Evolutionary conservation across 495 filamentous ascomycete genomes (phyloP), one percentile per base, ranked within the genome.

Genomic region (Daldinia vernicosa): DNA sequence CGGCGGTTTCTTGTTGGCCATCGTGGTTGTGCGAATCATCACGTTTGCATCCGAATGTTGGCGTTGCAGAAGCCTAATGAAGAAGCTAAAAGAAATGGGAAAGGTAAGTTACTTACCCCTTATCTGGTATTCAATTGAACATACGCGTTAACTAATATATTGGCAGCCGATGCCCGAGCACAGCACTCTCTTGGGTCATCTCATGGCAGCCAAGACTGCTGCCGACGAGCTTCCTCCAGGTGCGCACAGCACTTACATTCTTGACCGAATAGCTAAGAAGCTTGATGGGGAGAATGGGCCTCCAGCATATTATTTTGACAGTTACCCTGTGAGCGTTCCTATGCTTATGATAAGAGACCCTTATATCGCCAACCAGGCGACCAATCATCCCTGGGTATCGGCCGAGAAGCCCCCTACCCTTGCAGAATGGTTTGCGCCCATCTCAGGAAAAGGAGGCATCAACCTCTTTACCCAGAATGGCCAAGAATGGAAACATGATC

Each of bases 401-500:
- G 65, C 64, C 6, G 65, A 71, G 53, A 77, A 77, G 60, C 75
- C 75, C 3, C 0, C 15, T 8, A 60, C 14, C 22, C 68, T 77
- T 9, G 63, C 24, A 19, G 50, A 54, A 26, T 76, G 72, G 72
- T 76, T 76, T 39, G 72, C 62, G 2, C 72, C 74, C 22, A 76
- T 76, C 11, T 75, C 74, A 0, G 74, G 74, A 28, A 71, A 69
- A n/a, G 60, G 63, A 8, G 74, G 74, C 3, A 26, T 70, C n/a
- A 76, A 75, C 35, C 72, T 76, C 15, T 76, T 76, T 52, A 75
- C 74, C 2, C 71, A 76, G 40, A 76, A 76, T 56, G 80, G 79
- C 9, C 67, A 63, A 15, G 69, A 80, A 54, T 84, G 82, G 82
- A 81, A 75, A 70, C 55, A 52, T 2, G 65, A 77, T n/a, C 79